Evolutionary conservation across 352 stramenopile genomes (phyloP).

Genomic region (Pythium angustatum): DNA sequence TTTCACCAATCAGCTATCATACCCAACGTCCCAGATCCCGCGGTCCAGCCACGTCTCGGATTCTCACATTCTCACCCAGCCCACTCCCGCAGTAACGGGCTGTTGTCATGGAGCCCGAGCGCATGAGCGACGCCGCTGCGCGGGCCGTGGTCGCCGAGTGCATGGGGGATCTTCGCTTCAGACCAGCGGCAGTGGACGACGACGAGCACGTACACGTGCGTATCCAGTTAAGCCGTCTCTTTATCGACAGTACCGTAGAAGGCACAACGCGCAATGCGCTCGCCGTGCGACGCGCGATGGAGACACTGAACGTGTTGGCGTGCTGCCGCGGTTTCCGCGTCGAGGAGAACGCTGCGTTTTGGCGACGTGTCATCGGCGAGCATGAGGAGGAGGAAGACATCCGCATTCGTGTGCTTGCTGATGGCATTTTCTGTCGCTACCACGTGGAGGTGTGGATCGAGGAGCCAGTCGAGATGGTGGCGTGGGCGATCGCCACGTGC

Average conservation of each 20-base stretch:
- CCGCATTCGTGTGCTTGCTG: not conserved
- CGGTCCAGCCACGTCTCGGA: too few species aligned
- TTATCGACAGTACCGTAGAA: not conserved
- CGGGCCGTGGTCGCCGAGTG: not conserved
- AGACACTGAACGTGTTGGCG: not conserved
- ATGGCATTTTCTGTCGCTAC: not conserved
- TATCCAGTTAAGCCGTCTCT: not conserved
- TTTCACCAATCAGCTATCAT: too few species aligned
- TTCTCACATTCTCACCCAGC: too few species aligned
- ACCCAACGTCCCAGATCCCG: too few species aligned
- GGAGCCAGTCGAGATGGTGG: not conserved
- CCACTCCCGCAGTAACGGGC: too few species aligned
- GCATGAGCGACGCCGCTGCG: not conserved
- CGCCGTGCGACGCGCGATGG: not conserved
- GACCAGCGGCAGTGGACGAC: not conserved
- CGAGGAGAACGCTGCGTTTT: not conserved
- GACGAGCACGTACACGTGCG: not conserved
- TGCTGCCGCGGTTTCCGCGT: conserved; percentile 7
- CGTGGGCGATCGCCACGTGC: not conserved
- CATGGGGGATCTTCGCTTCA: not conserved
- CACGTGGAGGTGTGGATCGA: not conserved
- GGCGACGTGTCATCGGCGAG: not conserved
- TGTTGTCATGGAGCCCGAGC: not conserved
- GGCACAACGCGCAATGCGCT: not conserved
- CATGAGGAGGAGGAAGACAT: too few species aligned